phyloP scores from a whole-genome alignment of 768 basidiomycete species.

The Mycena belliarum region DNA sequence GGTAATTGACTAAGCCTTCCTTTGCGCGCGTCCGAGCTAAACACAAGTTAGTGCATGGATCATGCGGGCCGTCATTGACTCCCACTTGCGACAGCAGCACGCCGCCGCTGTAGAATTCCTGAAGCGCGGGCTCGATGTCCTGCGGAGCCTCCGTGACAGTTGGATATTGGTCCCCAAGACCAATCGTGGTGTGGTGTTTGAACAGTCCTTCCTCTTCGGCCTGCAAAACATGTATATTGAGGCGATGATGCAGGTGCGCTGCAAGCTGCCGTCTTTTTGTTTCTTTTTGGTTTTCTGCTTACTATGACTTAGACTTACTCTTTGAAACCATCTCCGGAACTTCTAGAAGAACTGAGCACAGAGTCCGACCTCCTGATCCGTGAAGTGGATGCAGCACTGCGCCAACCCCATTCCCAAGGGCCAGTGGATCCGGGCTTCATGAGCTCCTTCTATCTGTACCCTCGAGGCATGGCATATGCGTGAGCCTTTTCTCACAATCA shows the following conservation, averaged over 20 bases:
- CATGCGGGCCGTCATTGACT: slow-evolving; percentile 13
- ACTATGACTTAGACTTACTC: background rate
- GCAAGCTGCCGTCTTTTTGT: too few species aligned
- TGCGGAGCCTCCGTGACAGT: slow-evolving; percentile 12
- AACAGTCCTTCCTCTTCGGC: slow-evolving; percentile 21
- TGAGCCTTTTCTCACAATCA: background rate
- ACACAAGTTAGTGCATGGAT: slow-evolving; percentile 20
- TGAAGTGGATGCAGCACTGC: slow-evolving; percentile 10
- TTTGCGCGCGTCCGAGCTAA: background rate
- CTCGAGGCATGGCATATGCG: slow-evolving; percentile 19
- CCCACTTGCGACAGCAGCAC: background rate
- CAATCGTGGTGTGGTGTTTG: slow-evolving; percentile 14
- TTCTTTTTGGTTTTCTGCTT: too few species aligned
- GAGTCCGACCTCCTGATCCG: slow-evolving; percentile 19
- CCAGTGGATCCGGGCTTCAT: slow-evolving; percentile 14
- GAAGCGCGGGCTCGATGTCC: slow-evolving; percentile 6
- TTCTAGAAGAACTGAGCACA: slow-evolving; percentile 9
- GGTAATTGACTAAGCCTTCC: slow-evolving; percentile 8
- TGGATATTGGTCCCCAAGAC: slow-evolving; percentile 8
- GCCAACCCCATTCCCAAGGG: background rate
- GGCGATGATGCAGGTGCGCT: slow-evolving; percentile 19
- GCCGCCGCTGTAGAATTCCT: slow-evolving; percentile 14
- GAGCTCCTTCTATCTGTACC: slow-evolving; percentile 21
- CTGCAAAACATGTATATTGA: slow-evolving; percentile 18
- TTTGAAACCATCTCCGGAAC: background rate